Percentiles rank a stretch among this genome's conserved stretches.
Evolutionary conservation across 2,329 filamentous ascomycete species (phyloP).

Genomic region (Cercospora beticola): DNA sequence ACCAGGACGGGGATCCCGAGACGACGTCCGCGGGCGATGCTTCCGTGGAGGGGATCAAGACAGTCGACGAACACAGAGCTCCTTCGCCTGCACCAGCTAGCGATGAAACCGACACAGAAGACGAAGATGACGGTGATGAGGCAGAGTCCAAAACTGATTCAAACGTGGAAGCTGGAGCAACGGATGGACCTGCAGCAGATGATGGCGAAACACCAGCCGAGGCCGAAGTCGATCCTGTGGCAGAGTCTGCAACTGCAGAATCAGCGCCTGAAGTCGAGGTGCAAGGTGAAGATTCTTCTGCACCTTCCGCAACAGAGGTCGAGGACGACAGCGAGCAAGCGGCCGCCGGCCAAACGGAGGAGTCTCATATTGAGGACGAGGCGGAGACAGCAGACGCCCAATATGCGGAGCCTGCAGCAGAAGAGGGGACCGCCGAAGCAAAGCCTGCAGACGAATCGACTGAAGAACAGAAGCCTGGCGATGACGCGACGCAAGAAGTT

Average conservation of each 20-base stretch:
- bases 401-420: not conserved
- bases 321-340: not conserved
- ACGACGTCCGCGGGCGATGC: not conserved
- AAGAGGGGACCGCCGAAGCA: not conserved
- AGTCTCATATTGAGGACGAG: not conserved
- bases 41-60: not conserved
- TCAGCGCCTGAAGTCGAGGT: not conserved
- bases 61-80: not conserved
- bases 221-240: slow-evolving; percentile 8
- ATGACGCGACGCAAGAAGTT: not conserved
- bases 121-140: not conserved
- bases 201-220: not conserved
- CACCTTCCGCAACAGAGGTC: not conserved
- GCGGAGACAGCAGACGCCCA: not conserved
- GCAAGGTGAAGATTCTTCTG: not conserved
- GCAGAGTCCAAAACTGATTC: not conserved
- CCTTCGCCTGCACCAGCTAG: not conserved
- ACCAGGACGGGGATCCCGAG: not conserved
- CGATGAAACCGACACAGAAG: not conserved
- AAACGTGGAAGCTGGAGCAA: not conserved
- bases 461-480: not conserved
- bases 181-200: not conserved
- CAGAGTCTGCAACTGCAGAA: slow-evolving; percentile 15
- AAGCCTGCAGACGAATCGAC: not conserved
- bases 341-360: not conserved